Evolutionary conservation across 176 grass and related monocot genomes (phyloP), one percentile per base, ranked within the genome.

Genomic region (Oryza glumipatula): DNA sequence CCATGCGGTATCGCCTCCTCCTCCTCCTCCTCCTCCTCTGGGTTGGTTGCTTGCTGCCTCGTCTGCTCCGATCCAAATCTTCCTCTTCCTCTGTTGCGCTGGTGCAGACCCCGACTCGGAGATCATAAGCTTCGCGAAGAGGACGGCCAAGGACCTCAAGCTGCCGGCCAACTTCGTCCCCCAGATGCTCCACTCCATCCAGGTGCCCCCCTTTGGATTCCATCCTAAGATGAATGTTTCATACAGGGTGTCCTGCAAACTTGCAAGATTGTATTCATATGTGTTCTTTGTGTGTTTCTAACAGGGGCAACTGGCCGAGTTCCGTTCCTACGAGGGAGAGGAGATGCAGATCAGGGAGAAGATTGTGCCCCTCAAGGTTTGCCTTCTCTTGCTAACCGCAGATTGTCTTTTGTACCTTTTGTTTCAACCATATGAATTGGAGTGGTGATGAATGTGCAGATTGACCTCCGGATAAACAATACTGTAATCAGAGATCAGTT

Each of bases 271-370:
- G 28, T 28, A 28, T 28, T 28, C 28, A 28, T 28, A 28, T 28
- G 28, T 28, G 28, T 28, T 28, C 28, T 28, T 28, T 28, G 28
- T 2, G 28, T 28, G 28, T 28, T 28, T 28, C 28, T 28, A 28
- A 28, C 28, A 28, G 28, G 88, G 87, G 14, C 96, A 98, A 88
- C 23, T 98, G 24, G 89, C 96, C 0, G 96, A 98, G 51, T 96
- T 95, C 56, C 93, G 94, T 65, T 98, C 96, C 15, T 96, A 85
- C 73, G 96, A 95, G 73, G 93, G 96, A 60, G 93, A 98, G 91
- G 96, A 98, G 65, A 96, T 98, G 96, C 94, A 92, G 81, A 85
- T 98, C 24, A 94, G 82, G 39, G 96, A 98, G 88, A 98, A 94
- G 85, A 92, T 98, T 78, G 84, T 98, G 60, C 93, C 96, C 54